phyloP scores from a whole-genome alignment of 2,329 filamentous ascomycete species.

The Fusarium gaditjirri region DNA sequence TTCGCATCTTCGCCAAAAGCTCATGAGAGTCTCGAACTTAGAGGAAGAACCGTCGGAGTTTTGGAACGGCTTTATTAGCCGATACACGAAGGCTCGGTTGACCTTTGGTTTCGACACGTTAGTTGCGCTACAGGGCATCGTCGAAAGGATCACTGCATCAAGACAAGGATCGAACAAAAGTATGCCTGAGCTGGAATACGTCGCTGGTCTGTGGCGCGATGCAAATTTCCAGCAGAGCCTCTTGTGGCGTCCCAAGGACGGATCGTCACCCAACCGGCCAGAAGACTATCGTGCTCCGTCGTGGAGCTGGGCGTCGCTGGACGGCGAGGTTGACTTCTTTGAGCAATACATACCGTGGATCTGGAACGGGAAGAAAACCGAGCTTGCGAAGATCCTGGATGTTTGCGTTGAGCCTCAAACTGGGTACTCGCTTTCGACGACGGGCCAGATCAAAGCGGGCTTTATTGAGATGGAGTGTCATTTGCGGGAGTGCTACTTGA shows the following conservation, averaged over 20 bases:
- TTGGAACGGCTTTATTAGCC: not conserved
- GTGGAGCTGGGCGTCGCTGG: constrained; percentile 2
- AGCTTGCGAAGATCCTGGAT: not conserved
- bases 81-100: not conserved
- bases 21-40: not conserved
- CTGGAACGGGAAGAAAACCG: not conserved
- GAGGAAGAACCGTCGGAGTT: not conserved
- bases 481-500: not conserved
- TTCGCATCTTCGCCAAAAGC: not conserved
- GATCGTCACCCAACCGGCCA: fast-evolving
- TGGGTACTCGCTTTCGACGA: not conserved
- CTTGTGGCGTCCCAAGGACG: not conserved
- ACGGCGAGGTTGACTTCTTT: not conserved
- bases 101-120: not conserved
- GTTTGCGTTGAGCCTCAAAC: not conserved
- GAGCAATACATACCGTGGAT: not conserved
- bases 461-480: not conserved
- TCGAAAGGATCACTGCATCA: not conserved
- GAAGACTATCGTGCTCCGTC: not conserved
- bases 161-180: fast-evolving
- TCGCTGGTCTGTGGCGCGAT: not conserved
- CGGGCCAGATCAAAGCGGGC: not conserved
- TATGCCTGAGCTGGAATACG: not conserved
- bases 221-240: not conserved
- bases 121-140: not conserved